Evolutionary conservation across 441 rosid species (phyloP).

Genomic region (Croton setiger): DNA sequence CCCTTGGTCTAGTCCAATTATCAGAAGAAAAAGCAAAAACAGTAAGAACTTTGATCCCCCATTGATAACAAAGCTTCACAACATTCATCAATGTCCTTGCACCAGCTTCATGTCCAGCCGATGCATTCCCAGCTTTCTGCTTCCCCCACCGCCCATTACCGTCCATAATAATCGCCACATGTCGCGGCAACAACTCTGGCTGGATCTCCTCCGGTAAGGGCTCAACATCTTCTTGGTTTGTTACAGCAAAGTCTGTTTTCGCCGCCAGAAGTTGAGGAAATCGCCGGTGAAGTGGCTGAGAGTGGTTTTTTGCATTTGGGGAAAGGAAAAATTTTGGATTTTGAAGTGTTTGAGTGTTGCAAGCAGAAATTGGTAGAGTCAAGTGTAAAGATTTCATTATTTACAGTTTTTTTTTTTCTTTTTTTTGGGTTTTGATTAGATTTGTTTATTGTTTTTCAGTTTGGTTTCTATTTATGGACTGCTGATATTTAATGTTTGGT

Average conservation of each 20-base stretch:
- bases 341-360: slow-evolving; percentile 18
- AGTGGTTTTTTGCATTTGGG: slow-evolving; percentile 10
- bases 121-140: slow-evolving; percentile 26
- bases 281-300: not conserved
- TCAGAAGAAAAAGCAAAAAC: slow-evolving; percentile 49
- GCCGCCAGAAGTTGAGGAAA: slow-evolving; percentile 15
- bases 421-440: too few species aligned
- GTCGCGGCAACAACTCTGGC: slow-evolving; percentile 57
- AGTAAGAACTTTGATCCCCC: slow-evolving; percentile 44
- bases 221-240: slow-evolving; percentile 19
- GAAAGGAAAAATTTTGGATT: slow-evolving; percentile 19
- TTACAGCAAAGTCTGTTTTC: slow-evolving; percentile 21
- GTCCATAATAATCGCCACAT: slow-evolving; percentile 86
- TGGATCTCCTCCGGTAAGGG: slow-evolving; percentile 49
- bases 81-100: slow-evolving; percentile 28
- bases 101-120: slow-evolving; percentile 41
- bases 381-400: slow-evolving; percentile 44
- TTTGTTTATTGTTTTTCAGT: too few species aligned
- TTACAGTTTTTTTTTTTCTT: not conserved
- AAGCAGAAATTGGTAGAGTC: slow-evolving; percentile 24
- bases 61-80: slow-evolving; percentile 25
- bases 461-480: not conserved
- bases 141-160: slow-evolving; percentile 67
- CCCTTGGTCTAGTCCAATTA: slow-evolving; percentile 47
- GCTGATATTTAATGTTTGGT: not conserved